These are phyloP conservation scores for Ogataea hybrid DNA, from an alignment of 1,139 yeast genomes.

Conservation along the genomic window DNA sequence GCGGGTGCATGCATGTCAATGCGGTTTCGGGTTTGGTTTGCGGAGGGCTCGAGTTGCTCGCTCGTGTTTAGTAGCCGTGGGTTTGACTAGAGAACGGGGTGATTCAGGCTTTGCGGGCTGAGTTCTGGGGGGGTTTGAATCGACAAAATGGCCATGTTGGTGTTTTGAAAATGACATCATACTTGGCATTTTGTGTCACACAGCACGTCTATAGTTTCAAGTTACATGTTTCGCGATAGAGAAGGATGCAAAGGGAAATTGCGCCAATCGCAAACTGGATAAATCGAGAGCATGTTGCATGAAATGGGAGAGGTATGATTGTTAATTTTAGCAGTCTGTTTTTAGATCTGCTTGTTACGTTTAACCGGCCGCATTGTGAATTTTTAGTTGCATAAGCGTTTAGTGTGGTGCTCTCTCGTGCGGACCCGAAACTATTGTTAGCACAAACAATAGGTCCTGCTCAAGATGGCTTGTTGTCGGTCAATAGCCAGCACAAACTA, in stretches of 20 bases:
- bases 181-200: not conserved
- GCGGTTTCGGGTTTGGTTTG: not conserved
- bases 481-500: not conserved
- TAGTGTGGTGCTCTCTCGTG: not conserved
- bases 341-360: not conserved
- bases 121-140: not conserved
- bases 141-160: not conserved
- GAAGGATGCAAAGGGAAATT: not conserved
- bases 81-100: not conserved
- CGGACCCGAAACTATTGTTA: not conserved
- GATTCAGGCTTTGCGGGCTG: not conserved
- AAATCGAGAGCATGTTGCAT: not conserved
- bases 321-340: not conserved
- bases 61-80: not conserved
- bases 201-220: not conserved
- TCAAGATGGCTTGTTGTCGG: not conserved
- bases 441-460: too few species aligned
- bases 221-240: not conserved
- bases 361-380: not conserved
- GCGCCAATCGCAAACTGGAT: not conserved
- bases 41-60: not conserved
- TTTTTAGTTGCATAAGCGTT: not conserved
- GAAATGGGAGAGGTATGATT: not conserved
- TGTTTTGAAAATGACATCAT: not conserved
- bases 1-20: conserved; percentile 2